Evolutionary conservation across 1,284 basidiomycete genomes (phyloP).

Genomic region (Lentinus polychrous): DNA sequence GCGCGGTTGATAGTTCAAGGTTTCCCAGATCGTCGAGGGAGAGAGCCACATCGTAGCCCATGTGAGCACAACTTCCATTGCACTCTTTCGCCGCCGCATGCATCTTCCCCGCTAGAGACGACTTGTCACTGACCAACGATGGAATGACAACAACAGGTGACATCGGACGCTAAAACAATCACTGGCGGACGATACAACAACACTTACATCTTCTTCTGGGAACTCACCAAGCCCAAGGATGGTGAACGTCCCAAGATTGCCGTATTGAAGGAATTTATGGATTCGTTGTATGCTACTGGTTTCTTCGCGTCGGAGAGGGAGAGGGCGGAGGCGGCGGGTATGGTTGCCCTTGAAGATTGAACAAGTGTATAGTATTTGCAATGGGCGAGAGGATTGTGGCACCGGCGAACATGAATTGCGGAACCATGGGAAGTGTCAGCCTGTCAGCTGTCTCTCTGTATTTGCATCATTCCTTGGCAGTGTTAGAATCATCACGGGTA

Average conservation of each 20-base stretch:
- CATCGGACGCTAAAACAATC: not conserved
- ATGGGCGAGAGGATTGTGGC: no score
- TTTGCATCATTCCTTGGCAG: no score
- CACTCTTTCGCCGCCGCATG: not conserved
- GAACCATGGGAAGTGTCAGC: no score
- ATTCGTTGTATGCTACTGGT: constrained; percentile 1
- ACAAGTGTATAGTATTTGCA: no score
- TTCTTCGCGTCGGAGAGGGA: not conserved
- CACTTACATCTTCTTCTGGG: not conserved
- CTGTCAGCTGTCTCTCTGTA: no score
- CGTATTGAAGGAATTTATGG: not conserved
- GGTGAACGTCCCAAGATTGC: not conserved
- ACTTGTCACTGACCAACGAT: not conserved
- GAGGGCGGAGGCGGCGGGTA: not conserved
- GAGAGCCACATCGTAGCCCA: not conserved
- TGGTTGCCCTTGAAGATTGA: no score
- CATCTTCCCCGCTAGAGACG: not conserved
- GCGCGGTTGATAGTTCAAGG: not conserved
- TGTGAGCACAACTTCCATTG: not conserved
- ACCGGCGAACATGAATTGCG: no score
- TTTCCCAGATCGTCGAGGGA: not conserved
- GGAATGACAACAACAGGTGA: not conserved
- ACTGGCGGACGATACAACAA: constrained; percentile 1
- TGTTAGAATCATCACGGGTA: no score
- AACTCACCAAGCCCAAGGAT: not conserved